Percentiles rank a stretch among this genome's conserved stretches.
Evolutionary conservation across 2,329 filamentous ascomycete species (phyloP).

Genomic region (Trichoderma semiorbis): DNA sequence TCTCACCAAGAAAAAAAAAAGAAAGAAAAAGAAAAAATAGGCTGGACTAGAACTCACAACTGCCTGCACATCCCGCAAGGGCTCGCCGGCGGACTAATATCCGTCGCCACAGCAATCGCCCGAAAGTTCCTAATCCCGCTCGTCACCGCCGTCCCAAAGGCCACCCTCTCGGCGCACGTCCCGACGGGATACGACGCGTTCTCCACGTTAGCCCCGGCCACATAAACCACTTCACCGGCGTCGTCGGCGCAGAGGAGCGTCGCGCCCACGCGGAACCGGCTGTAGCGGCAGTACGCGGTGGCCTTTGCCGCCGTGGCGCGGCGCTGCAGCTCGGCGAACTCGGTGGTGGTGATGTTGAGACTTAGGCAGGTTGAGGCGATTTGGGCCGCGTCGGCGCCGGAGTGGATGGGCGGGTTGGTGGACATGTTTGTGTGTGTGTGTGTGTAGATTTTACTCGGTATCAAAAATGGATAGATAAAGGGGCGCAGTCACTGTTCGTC

Average conservation of each 20-base stretch:
- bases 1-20: background rate
- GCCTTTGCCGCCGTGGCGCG: constrained; percentile 69
- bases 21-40: background rate
- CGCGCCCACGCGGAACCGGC: constrained; percentile 84
- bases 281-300: constrained; percentile 88
- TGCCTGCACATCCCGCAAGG: constrained; percentile 97
- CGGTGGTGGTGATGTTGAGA: constrained; percentile 53
- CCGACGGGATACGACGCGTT: constrained; percentile 91
- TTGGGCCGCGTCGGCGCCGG: constrained; percentile 28
- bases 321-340: constrained; percentile 62
- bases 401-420: constrained; percentile 22
- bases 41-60: constrained; percentile 56
- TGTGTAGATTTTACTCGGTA: background rate
- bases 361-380: constrained; percentile 28
- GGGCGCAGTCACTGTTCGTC: background rate
- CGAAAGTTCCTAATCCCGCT: constrained; percentile 58
- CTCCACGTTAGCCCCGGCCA: constrained; percentile 79
- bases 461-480: background rate
- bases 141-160: constrained; percentile 74
- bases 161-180: constrained; percentile 94
- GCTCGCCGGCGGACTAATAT: constrained; percentile 64
- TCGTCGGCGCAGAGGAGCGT: constrained; percentile 59
- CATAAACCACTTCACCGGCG: constrained; percentile 11
- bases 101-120: constrained; percentile 81
- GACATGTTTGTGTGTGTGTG: background rate